phyloP scores from a whole-genome alignment of 1,284 basidiomycete genomes.

The Malassezia sp. region DNA sequence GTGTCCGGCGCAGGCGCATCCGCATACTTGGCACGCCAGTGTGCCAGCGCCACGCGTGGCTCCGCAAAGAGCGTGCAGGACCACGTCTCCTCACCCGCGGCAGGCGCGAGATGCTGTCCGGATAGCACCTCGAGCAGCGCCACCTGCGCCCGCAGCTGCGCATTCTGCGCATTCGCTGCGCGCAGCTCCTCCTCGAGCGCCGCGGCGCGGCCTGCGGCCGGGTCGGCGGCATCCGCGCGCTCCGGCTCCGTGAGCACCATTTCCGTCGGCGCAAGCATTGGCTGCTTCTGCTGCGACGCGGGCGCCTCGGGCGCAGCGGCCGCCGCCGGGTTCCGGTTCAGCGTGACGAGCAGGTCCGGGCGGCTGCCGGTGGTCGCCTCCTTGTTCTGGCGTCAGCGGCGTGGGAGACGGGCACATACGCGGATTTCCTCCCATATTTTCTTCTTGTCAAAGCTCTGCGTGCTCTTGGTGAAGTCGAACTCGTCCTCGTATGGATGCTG shows the following conservation, averaged over 20 bases:
- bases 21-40: conserved; percentile 11
- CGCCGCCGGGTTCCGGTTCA: conserved; percentile 4
- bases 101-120: conserved; percentile 6
- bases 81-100: conserved; percentile 1
- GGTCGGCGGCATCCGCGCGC: background rate
- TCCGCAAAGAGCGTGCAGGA: conserved; percentile 2
- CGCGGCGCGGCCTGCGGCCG: background rate
- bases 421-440: conserved; percentile 18
- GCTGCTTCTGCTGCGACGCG: background rate
- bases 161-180: background rate
- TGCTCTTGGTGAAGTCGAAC: conserved; percentile 16
- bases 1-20: background rate
- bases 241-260: conserved; percentile 7
- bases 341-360: conserved; percentile 9
- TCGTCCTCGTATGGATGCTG: conserved; percentile 1
- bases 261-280: conserved; percentile 14
- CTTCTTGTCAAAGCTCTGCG: conserved; percentile 16
- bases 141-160: background rate
- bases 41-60: background rate
- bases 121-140: conserved; percentile 12
- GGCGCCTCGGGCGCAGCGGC: too few species aligned
- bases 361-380: background rate
- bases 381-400: conserved; percentile 2
- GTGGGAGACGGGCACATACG: background rate
- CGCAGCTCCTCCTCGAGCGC: background rate